Base-by-base conservation (phyloP, 805 yeast species). In the Suhomyces kilbournensis region DNA sequence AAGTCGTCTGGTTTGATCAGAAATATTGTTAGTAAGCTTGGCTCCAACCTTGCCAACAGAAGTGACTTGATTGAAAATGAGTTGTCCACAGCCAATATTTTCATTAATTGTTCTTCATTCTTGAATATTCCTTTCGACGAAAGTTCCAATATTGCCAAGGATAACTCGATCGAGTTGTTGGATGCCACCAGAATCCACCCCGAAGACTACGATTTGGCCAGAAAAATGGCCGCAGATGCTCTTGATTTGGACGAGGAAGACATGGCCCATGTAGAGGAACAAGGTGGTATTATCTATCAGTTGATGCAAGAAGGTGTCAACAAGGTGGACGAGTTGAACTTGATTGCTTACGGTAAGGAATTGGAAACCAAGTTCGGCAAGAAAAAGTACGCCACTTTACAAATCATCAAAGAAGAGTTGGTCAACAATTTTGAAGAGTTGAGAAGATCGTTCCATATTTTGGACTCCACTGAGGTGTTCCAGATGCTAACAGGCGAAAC, bases 221-320 rank as follows among this genome's bases (percentile, higher is more conserved):
- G 94, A 48, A 94, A 94, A 68, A 94, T 94, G 92, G 98, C 97
- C 7, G 94, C 97, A 1, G 99, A 94, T 75, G 98, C 99, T 1
- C 78, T 94, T 58, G 99, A 93, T 66, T 80, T 92, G 57, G 97
- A 91, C 61, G 99, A 96, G 62, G 98, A 93, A 68, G 97, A 91
- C 58, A 77, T 89, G 63, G 86, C 85, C 2, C 92, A 86, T 52
- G 68, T 86, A 46, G 92, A 90, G 64, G 86, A 84, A 55, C 88
- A 86, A 54, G 94, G 92, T 47, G 92, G 92, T 45, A 88, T 90
- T 2, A 86, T 90, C 56, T 82, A 83, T 55, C 85, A 87, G 65
- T 77, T 90, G 53, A 79, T 83, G 65, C 82, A 81, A 55, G 90
- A 85, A 57, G 88, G 89, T 46, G 86, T 84, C 35, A 79, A 78